These are phyloP conservation scores for Penicillium flavigenum DNA, from an alignment of 495 filamentous ascomycete species.

Conservation along the genomic window DNA sequence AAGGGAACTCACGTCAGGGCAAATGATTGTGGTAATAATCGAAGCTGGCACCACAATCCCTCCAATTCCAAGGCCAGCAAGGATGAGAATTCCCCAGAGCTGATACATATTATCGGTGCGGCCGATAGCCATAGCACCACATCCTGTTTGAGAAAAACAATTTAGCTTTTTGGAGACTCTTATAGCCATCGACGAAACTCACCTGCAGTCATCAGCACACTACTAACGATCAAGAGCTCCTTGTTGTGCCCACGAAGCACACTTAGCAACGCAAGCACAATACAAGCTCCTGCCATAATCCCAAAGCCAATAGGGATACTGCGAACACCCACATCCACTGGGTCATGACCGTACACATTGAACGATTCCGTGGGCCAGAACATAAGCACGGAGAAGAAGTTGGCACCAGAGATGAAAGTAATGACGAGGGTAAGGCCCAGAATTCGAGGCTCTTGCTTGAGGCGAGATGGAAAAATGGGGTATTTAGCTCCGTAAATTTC, in stretches of 20 bases:
- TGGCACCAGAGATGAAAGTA: slow-evolving; percentile 71
- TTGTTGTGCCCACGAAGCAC: slow-evolving; percentile 61
- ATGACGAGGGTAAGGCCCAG: slow-evolving; percentile 65
- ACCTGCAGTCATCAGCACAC: slow-evolving; percentile 68
- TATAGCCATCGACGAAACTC: slow-evolving; percentile 9
- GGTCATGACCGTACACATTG: slow-evolving; percentile 72
- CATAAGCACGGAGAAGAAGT: slow-evolving; percentile 72
- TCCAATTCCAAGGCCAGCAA: slow-evolving; percentile 69
- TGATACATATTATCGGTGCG: slow-evolving; percentile 57
- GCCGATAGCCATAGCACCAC: slow-evolving; percentile 59
- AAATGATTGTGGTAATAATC: slow-evolving; percentile 72
- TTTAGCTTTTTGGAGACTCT: background rate
- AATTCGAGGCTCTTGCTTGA: slow-evolving; percentile 63
- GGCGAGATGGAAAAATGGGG: slow-evolving; percentile 64
- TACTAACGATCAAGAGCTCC: slow-evolving; percentile 60
- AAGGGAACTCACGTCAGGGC: slow-evolving; percentile 51
- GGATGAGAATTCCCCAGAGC: slow-evolving; percentile 60
- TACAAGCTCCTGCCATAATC: slow-evolving; percentile 60
- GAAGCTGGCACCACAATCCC: slow-evolving; percentile 72
- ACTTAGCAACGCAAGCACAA: slow-evolving; percentile 61
- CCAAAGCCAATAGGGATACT: slow-evolving; percentile 65
- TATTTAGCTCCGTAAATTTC: slow-evolving; percentile 59
- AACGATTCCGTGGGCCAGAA: slow-evolving; percentile 75
- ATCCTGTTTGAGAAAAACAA: slow-evolving; percentile 39
- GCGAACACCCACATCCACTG: slow-evolving; percentile 63